Evolutionary conservation across 345 rosid genomes (phyloP), one percentile per base, ranked within the genome.

Genomic region (Melastoma malabathricum): DNA sequence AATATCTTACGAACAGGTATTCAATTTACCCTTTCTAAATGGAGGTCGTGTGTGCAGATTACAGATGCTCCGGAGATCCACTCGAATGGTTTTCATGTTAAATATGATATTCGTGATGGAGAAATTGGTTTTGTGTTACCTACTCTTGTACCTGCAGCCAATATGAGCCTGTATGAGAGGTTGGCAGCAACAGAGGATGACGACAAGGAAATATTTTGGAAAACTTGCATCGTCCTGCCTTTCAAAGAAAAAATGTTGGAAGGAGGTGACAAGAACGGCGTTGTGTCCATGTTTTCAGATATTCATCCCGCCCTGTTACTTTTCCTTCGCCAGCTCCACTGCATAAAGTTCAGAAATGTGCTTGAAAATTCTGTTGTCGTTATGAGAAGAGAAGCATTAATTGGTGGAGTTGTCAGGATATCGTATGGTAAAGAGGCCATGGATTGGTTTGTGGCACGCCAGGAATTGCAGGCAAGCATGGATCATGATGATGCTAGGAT

Each of bases 31-130:
- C 5, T 44, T 47, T 51, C 52, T 1, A 2, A 31, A 31, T n/a
- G n/a, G n/a, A n/a, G n/a, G n/a, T n/a, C n/a, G n/a, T n/a, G n/a
- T n/a, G n/a, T n/a, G n/a, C n/a, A 90, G 98, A 80, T 90, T 59
- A 83, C 98, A 23, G 81, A 90, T 75, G 80, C 96, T 65, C 98
- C 98, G 13, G 92, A 90, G 79, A 90, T 90, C 58, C 98, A 90
- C 67, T 90, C 98, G 56, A 90, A 90, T 68, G 98, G 96, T 44
- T 86, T 86, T 68, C 96, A 86, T 62, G 62, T 90, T 58, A 86
- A 83, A 74, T 89, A 86, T 64, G 97, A 89, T 69, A 75, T 79
- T 64, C 78, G 84, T 46, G 86, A 80, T 51, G 98, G 94, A 56
- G 83, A 83, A 72, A 90, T 90, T 66, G 96, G 98, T 58, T 90